These are phyloP conservation scores for Gaeumannomyces sp. DNA, from an alignment of 2,329 filamentous ascomycete genomes.

Conservation along the genomic window DNA sequence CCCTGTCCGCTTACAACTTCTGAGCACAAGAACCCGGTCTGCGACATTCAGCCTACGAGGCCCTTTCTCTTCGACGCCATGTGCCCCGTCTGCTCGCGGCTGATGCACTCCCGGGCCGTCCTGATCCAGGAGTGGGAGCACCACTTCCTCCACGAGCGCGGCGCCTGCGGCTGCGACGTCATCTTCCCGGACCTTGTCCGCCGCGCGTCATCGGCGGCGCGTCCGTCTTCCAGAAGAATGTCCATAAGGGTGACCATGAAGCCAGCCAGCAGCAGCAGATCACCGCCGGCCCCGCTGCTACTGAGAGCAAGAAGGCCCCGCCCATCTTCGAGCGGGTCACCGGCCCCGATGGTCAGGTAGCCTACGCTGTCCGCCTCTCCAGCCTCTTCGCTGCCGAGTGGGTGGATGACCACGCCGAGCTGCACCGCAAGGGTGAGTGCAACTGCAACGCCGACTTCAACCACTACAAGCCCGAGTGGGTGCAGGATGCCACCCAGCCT, in stretches of 20 bases:
- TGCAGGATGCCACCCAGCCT: not conserved
- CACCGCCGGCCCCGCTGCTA: not conserved
- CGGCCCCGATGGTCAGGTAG: conserved; percentile 12
- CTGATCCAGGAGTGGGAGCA: conserved; percentile 36
- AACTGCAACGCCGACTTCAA: conserved; percentile 27
- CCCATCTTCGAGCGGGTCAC: conserved; percentile 16
- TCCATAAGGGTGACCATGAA: not conserved
- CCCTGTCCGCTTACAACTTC: conserved; percentile 37
- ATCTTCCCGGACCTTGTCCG: conserved; percentile 29
- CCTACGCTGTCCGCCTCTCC: conserved; percentile 25
- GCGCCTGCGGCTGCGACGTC: conserved; percentile 32
- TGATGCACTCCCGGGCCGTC: conserved; percentile 32
- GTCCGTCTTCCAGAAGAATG: conserved; percentile 1
- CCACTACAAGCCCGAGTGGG: conserved; percentile 18
- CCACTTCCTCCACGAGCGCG: conserved; percentile 38
- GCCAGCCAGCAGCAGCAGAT: not conserved
- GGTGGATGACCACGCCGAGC: conserved; percentile 30
- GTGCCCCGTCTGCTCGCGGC: conserved; percentile 32
- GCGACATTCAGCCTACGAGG: conserved; percentile 23
- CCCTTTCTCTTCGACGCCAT: conserved; percentile 27
- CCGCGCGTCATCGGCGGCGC: conserved; percentile 22
- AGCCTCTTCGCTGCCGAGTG: conserved; percentile 36
- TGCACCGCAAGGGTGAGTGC: conserved; percentile 30
- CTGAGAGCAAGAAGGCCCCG: conserved; percentile 7
- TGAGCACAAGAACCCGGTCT: conserved; percentile 29